Base-by-base conservation (phyloP, 2,329 filamentous ascomycete species). In the Venturia asperata region DNA sequence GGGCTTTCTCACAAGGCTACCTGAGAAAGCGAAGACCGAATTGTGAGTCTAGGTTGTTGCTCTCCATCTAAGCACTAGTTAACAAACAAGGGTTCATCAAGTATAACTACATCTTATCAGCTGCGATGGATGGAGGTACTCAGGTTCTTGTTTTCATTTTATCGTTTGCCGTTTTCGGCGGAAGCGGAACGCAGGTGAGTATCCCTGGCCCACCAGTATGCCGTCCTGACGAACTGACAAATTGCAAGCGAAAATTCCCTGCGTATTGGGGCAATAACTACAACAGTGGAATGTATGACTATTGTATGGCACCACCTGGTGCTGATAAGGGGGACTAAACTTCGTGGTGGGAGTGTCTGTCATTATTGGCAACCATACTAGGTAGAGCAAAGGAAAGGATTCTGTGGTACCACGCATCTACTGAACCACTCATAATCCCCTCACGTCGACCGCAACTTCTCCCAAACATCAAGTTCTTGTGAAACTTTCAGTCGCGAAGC, bases 101-200 rank as follows among this genome's bases (percentile, higher is more conserved):
- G 64, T 79, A 77, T 66, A 77, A 77, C 58, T 79, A 79, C 65
- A 68, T 79, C 5, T 70, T 78, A 7, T 73, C 74, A 0, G 77
- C 75, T 1, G 77, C 75, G 1, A 70, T 78, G 47, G 75, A 77
- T 58, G 77, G 77, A 5, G 77, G 75, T 1, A 75, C 75, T 62
- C 72, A 77, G 58, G 72, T 76, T 1, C 69, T 77, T 4, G 71
- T 79, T 13, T 79, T 80, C 56, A 73, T 80, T 34, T 66, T 78
- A 2, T 76, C 75, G 0, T 79, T 80, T 70, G 75, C 75, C 0
- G 75, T 82, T 11, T 64, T 64, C 49, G 63, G 63, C 2, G 63
- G 47, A 6, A 39, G 41, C 19, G 64, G 64, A n/a, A 42, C 39
- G 56, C 34, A 61, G 37, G 34, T 61, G n/a, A 49, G 45, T 49